Evolutionary conservation across 2,329 filamentous ascomycete species (phyloP).

Genomic region (Aspergillus awamori): DNA sequence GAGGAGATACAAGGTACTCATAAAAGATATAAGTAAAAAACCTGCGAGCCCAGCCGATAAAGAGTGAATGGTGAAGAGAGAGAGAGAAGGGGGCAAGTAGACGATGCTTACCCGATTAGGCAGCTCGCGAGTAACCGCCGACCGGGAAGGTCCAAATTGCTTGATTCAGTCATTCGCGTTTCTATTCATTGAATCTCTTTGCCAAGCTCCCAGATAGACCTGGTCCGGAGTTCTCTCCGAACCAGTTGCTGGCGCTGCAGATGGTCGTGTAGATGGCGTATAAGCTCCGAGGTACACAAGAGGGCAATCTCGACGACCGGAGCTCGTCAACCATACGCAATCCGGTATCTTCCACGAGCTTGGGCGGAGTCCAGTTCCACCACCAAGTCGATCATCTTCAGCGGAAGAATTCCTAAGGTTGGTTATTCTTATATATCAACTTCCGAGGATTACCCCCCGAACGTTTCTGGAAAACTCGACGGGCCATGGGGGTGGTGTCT

Average conservation of each 20-base stretch:
- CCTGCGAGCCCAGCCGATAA: background rate
- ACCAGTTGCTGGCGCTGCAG: background rate
- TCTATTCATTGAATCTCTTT: background rate
- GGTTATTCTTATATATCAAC: background rate
- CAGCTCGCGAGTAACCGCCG: slow-evolving; percentile 8
- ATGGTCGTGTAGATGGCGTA: background rate
- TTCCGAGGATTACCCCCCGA: background rate
- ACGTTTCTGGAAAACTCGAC: background rate
- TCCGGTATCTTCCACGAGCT: slow-evolving; percentile 26
- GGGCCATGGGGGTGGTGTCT: too few species aligned
- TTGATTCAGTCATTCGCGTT: background rate
- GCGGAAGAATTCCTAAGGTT: background rate
- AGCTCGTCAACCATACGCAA: slow-evolving; percentile 23
- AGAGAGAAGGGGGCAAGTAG: slow-evolving; percentile 4
- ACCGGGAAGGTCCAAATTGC: background rate
- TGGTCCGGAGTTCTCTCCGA: background rate
- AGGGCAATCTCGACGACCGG: slow-evolving; percentile 12
- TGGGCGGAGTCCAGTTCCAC: slow-evolving; percentile 10
- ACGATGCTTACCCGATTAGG: slow-evolving; percentile 21
- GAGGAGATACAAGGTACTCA: background rate
- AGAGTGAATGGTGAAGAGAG: slow-evolving; percentile 2
- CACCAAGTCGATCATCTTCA: slow-evolving; percentile 2
- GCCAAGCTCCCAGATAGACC: background rate
- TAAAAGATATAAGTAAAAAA: background rate
- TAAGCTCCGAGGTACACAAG: background rate